These are phyloP conservation scores for Colletotrichum sp. DNA, from an alignment of 2,329 filamentous ascomycete species.

Conservation along the genomic window DNA sequence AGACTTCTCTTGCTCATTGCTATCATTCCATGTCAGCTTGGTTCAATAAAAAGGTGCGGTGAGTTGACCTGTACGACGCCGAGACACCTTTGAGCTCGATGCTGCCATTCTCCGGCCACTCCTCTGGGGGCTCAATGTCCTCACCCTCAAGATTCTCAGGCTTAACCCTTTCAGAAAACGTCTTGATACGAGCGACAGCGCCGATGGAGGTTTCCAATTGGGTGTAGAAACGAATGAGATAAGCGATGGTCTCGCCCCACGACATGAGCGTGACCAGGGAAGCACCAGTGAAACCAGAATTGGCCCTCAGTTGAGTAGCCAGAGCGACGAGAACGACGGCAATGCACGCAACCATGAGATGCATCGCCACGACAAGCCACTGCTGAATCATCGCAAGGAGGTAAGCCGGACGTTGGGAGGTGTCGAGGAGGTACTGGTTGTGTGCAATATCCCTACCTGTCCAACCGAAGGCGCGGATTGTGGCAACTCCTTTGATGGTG, in stretches of 20 bases:
- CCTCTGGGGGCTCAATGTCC: background rate
- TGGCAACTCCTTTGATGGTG: constrained; percentile 54
- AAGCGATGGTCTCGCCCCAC: constrained; percentile 30
- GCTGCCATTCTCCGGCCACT: constrained; percentile 22
- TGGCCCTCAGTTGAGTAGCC: constrained; percentile 41
- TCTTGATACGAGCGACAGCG: constrained; percentile 23
- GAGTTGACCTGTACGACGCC: constrained; percentile 16
- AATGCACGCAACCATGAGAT: constrained; percentile 51
- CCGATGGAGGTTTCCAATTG: constrained; percentile 27
- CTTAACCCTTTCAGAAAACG: constrained; percentile 19
- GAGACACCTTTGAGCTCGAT: constrained; percentile 23
- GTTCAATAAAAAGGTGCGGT: rapidly evolving
- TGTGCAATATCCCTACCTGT: constrained; percentile 41
- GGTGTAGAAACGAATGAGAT: constrained; percentile 34
- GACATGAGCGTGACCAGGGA: constrained; percentile 37
- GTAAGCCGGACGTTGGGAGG: constrained; percentile 59
- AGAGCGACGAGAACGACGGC: constrained; percentile 52
- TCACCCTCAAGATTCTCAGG: constrained; percentile 17
- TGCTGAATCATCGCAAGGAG: constrained; percentile 59
- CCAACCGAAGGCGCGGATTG: constrained; percentile 61
- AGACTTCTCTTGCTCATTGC: background rate
- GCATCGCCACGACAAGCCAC: constrained; percentile 57
- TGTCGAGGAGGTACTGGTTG: constrained; percentile 52
- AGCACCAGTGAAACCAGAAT: constrained; percentile 36
- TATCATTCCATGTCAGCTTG: background rate